Evolutionary conservation across 805 yeast genomes (phyloP), one percentile per base, ranked within the genome.

Genomic region (Brettanomyces sp.): DNA sequence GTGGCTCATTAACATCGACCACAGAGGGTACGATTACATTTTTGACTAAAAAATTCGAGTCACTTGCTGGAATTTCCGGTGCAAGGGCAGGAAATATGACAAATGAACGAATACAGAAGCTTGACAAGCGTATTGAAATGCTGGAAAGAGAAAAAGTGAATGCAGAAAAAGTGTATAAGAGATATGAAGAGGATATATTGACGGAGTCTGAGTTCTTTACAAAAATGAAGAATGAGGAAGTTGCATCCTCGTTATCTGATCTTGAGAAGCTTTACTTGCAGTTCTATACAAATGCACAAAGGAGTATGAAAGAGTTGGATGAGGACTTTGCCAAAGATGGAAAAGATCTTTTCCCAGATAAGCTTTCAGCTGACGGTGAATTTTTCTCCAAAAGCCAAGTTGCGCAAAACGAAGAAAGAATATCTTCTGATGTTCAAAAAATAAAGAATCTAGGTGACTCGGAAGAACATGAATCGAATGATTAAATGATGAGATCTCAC

Each of bases 221-320:
- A 55, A 73, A 71, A 23, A 84, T 87, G 50, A 89, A 89, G 63
- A 77, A 86, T 30, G 70, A 73, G 35, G 97, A 91, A 64, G 71
- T 90, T 60, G 81, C 82, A 57, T 71, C 73, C 30, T 76, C 95
- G 1, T 72, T 91, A 65, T 68, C 78, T 7, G 74, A 75, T n/a
- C 68, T 91, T 47, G 85, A 95, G 43, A 85, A 84, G 52, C 79
- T 78, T 49, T 85, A 91, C 63, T 79, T 86, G 46, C 72, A 74
- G 25, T 88, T 85, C 57, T 91, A 84, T 63, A 72, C 76, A 49
- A 75, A 74, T 24, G 69, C 87, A 59, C 75, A 84, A 44, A 76
- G 76, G 22, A 80, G 80, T 48, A 88, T 95, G 95, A 73, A 76
- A 32, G 74, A 65, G 13, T 47, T 65, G 33, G 51, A 58, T 8